Evolutionary conservation across 2,329 filamentous ascomycete species (phyloP).

Genomic region (Cyphellophora attinorum): DNA sequence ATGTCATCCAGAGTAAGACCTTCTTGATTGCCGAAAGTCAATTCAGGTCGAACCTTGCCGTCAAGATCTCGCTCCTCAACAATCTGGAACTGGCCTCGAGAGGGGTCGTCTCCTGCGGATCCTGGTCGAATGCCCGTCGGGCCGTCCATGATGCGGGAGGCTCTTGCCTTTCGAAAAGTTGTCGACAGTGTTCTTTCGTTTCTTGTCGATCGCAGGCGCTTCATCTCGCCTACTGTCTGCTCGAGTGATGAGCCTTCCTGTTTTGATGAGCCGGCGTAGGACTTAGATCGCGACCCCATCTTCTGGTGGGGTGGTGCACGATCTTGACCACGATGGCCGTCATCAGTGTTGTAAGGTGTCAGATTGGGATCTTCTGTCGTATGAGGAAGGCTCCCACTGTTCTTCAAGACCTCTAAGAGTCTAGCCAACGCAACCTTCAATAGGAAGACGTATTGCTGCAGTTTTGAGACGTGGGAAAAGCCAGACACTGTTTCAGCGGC

Average conservation of each 20-base stretch:
- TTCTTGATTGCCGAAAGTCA: slow-evolving; percentile 84
- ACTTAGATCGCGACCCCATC: slow-evolving; percentile 63
- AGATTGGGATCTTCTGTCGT: slow-evolving; percentile 64
- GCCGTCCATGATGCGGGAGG: slow-evolving; percentile 85
- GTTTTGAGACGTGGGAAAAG: slow-evolving; percentile 69
- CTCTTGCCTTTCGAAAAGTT: slow-evolving; percentile 80
- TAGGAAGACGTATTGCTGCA: slow-evolving; percentile 91
- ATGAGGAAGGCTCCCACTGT: slow-evolving; percentile 69
- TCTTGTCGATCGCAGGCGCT: slow-evolving; percentile 79
- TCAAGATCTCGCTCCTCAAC: slow-evolving; percentile 67
- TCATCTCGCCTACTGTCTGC: slow-evolving; percentile 91
- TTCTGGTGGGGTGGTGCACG: slow-evolving; percentile 46
- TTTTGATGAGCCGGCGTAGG: slow-evolving; percentile 56
- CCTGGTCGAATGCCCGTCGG: slow-evolving; percentile 66
- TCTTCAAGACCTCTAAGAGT: slow-evolving; percentile 75
- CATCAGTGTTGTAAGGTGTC: slow-evolving; percentile 56
- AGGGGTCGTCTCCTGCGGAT: slow-evolving; percentile 53
- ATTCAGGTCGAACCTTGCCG: slow-evolving; percentile 61
- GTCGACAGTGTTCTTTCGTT: slow-evolving; percentile 91
- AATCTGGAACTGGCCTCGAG: slow-evolving; percentile 52
- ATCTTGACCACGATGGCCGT: slow-evolving; percentile 49
- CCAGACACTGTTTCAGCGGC: slow-evolving; percentile 48
- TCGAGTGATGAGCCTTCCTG: slow-evolving; percentile 73
- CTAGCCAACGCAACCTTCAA: slow-evolving; percentile 84
- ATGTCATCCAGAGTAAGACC: slow-evolving; percentile 93